Base-by-base conservation (phyloP, 768 basidiomycete genomes). In the Inosperma sp. region DNA sequence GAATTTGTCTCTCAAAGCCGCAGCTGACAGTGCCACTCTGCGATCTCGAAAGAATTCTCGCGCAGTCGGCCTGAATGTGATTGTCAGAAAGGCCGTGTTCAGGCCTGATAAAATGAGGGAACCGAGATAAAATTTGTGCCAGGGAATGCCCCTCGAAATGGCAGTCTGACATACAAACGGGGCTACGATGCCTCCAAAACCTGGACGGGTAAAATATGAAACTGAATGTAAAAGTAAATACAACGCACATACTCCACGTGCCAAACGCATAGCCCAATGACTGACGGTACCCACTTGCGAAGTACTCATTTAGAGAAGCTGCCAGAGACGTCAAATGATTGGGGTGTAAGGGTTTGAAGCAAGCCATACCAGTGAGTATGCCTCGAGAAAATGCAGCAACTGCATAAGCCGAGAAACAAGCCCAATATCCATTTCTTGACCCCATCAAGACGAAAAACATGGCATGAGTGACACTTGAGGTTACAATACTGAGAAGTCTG, bases 51-150 rank as follows among this genome's bases (percentile, higher is more conserved):
- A 44, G 46, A 70, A 70, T 56, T 82, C 81, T 8, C 51, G 54
- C 4, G 42, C 34, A 0, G 80, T 81, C 0, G 80, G 76, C 47
- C 62, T 66, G 62, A 79, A 82, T 0, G 75, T 68, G 44, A 70
- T 61, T 4, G 65, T 57, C 25, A 79, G 63, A 27, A 78, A 69
- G 7, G 57, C 48, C 4, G 63, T 57, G 58, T 76, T 80, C 48
- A 72, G 57, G 0, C 62, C 72, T 17, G 77, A 73, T 23, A 80
- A 63, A 6, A 78, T 72, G 5, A 81, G 68, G 3, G 79, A 81
- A 25, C 79, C 80, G 49, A 72, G 73, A 60, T 82, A 83, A 55
- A 83, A 83, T 35, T 74, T 66, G 17, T 60, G 60, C 81, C 81
- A 82, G 4, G 75, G 75, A 42, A 79, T 64, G 5, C 80, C 77